Percentiles rank a stretch among this genome's conserved stretches.
Evolutionary conservation across 2,329 filamentous ascomycete genomes (phyloP).

Genomic region (Emydomyces testavorans): DNA sequence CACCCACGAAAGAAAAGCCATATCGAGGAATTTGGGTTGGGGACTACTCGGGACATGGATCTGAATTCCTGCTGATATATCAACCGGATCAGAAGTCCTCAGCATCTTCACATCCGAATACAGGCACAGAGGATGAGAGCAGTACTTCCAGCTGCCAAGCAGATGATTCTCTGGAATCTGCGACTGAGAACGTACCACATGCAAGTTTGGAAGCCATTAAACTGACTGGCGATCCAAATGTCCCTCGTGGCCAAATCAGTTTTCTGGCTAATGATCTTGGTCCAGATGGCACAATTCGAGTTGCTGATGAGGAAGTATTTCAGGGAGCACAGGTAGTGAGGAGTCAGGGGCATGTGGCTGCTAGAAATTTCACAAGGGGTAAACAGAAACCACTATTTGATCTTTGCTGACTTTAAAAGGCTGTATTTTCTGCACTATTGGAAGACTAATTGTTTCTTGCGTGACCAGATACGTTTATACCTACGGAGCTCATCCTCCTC

Average conservation of each 20-base stretch:
- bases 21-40: constrained; percentile 88
- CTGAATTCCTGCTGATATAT: constrained; percentile 72
- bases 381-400: constrained; percentile 25
- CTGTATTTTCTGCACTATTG: background rate
- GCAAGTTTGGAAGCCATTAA: constrained; percentile 72
- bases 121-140: background rate
- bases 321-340: constrained; percentile 60
- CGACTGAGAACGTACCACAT: constrained; percentile 24
- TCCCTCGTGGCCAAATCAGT: constrained; percentile 73
- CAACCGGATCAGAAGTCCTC: constrained; percentile 47
- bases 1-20: constrained; percentile 64
- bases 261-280: constrained; percentile 74
- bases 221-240: constrained; percentile 79
- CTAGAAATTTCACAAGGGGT: constrained; percentile 60
- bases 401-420: background rate
- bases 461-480: constrained; percentile 58
- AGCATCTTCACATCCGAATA: background rate
- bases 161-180: constrained; percentile 34
- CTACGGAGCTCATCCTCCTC: constrained; percentile 65
- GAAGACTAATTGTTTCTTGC: background rate
- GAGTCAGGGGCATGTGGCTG: constrained; percentile 67
- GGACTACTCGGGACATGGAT: constrained; percentile 78
- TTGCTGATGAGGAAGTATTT: constrained; percentile 57
- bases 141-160: background rate
- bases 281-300: constrained; percentile 49